Evolutionary conservation across 2,329 filamentous ascomycete genomes (phyloP), one percentile per base, ranked within the genome.

Genomic region (Tolypocladium ovalisporum): DNA sequence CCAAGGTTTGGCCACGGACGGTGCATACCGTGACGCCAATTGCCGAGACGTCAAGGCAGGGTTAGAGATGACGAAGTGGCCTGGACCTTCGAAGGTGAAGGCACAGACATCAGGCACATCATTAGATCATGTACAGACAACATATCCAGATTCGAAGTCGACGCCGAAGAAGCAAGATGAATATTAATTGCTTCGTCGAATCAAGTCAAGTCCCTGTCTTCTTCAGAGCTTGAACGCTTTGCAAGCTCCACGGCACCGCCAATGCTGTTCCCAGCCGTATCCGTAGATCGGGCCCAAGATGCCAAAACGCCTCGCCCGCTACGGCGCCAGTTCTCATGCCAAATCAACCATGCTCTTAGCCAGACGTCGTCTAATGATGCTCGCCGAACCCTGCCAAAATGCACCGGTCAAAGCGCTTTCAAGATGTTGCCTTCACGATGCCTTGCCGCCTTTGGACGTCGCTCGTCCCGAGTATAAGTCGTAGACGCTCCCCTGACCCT

Each of bases 401-500:
- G 17, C 27, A 12, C 44, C 44, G 12, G 15, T 12, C 19, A 2
- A 49, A 49, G 27, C 40, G 22, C 24, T 7, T 4, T 5, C 22
- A 17, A 13, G 2, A 2, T 17, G 15, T 6, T n/a, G 24, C 40
- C 40, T 3, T 44, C 24, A 39, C 44, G n/a, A 13, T 17, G 34
- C 32, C 9, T 32, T 19, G 24, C 10, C 24, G 13, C 7, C 4
- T 15, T 13, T 27, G n/a, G 53, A 7, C 15, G 44, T 3, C 8
- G 29, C 27, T 1, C 13, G 27, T 5, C 8, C 34, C 3, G 62
- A 57, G 52, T 63, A 83, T 63, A 83, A 73, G 24, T 72, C 75
- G 64, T 83, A 80, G 49, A 92, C 82, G 69, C 85, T 88, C 61
- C 74, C 74, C 68, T 91, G 88, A 4, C 80, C 78, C 62, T 78